Evolutionary conservation across 2,329 filamentous ascomycete genomes (phyloP), one percentile per base, ranked within the genome.

Genomic region (Penicillium sp.): DNA sequence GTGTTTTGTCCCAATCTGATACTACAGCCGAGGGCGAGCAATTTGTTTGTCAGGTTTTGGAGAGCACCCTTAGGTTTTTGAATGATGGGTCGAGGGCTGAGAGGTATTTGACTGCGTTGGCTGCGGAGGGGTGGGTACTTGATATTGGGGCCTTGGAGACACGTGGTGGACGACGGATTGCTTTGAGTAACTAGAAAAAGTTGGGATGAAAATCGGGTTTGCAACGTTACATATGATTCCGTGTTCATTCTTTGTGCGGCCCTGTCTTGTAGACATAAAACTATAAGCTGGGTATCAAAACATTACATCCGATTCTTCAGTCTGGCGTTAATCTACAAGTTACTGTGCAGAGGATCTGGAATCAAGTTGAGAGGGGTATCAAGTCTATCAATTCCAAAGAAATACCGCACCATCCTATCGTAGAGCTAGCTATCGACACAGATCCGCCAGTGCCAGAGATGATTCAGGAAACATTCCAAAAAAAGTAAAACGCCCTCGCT

Each of bases 131-230:
- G 0, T 92, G 89, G 89, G 83, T 92, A 72, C 63, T 89, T 45
- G 76, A 84, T 53, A 79, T 79, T 49, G 80, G 80, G 37, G 86
- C 85, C 6, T 75, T 92, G 63, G 88, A 92, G 76, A 91, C 87
- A 18, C 79, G 75, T 55, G 76, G 82, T 45, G 85, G 82, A 11
- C 65, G 67, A 51, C 69, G 77, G 55, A 57, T 79, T 49, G 44
- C n/a, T 27, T 7, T 40, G 18, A 40, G 18, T 40, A 11, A 20
- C 14, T 15, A 31, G 29, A 14, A 6, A 31, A 6, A 6, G 6
- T 11, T 31, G 14, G 29, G 2, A 31, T 31, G 29, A 3, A 31
- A 31, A 6, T 15, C 5, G 29, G 29, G n/a, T n/a, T 15, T 31
- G 29, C 29, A 31, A 3, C 15, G 12, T 5, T 1, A 31, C 29